A percentile compares a stretch with the other conserved stretches of the same genome.
Evolutionary conservation across 176 grass and related monocot genomes (phyloP).

Genomic region (Themeda triandra): DNA sequence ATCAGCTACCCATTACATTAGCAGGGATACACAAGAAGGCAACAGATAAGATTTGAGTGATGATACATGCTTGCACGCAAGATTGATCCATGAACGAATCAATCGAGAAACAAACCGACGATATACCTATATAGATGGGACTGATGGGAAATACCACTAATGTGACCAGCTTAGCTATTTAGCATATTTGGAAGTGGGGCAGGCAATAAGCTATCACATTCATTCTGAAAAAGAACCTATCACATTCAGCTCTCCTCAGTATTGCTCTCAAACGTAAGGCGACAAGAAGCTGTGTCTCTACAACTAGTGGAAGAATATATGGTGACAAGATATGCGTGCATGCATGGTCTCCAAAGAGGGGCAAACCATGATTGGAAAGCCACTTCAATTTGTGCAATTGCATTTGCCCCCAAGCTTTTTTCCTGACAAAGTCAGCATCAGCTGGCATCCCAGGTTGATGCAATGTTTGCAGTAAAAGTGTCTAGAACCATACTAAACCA

Average conservation of each 20-base stretch:
- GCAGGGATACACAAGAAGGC: not conserved
- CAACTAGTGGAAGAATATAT: slow-evolving; percentile 31
- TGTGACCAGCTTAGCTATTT: not conserved
- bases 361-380: slow-evolving; percentile 20
- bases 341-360: slow-evolving; percentile 32
- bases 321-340: slow-evolving; percentile 16
- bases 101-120: slow-evolving; percentile 3
- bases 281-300: slow-evolving; percentile 10
- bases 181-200: slow-evolving; percentile 24
- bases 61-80: not conserved
- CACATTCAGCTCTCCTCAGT: not conserved
- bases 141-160: slow-evolving; percentile 12
- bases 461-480: slow-evolving; percentile 6
- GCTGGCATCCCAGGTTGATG: not conserved
- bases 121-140: slow-evolving; percentile 12
- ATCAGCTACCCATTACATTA: slow-evolving; percentile 14
- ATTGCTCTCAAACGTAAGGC: not conserved
- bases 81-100: not conserved
- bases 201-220: slow-evolving; percentile 1
- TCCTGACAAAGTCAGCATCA: not conserved
- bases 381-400: not conserved
- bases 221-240: slow-evolving; percentile 16
- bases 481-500: slow-evolving; percentile 11
- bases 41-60: slow-evolving; percentile 25
- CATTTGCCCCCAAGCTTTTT: slow-evolving; percentile 19